phyloP scores from a whole-genome alignment of 164 flowering plant genomes.

The Buxus sempervirens region DNA sequence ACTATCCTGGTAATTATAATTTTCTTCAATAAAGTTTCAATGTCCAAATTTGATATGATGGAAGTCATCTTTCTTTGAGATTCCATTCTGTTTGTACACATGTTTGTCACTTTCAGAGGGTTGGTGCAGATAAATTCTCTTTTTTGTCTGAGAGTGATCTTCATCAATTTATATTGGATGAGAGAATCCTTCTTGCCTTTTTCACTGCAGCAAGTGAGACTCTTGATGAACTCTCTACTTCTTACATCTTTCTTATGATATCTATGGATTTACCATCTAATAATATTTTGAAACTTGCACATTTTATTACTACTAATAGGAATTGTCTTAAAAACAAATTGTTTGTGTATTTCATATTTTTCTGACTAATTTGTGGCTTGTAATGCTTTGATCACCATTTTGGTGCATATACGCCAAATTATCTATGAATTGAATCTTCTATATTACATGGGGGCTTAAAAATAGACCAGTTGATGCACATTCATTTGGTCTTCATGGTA shows the following conservation, averaged over 20 bases:
- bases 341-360: too few relatives aligned
- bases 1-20: slow-evolving; percentile 48
- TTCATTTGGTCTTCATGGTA: too few relatives aligned
- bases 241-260: neutral
- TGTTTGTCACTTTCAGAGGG: slow-evolving; percentile 2
- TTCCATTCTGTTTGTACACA: neutral
- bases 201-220: slow-evolving; percentile 66
- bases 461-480: too few relatives aligned
- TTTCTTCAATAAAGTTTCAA: neutral
- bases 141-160: slow-evolving; percentile 49
- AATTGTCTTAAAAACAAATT: too few relatives aligned
- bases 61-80: neutral
- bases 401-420: too few relatives aligned
- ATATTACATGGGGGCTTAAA: neutral
- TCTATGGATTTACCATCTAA: neutral
- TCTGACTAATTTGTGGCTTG: too few relatives aligned
- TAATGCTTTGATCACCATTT: too few relatives aligned
- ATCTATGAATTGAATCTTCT: too few relatives aligned
- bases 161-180: slow-evolving; percentile 66
- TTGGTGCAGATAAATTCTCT: slow-evolving; percentile 44
- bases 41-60: neutral
- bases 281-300: neutral
- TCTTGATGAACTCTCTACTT: neutral
- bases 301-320: too few relatives aligned
- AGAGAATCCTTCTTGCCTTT: slow-evolving; percentile 69